These are phyloP conservation scores for Exophiala mesophila DNA, from an alignment of 2,329 filamentous ascomycete species.

Conservation along the genomic window DNA sequence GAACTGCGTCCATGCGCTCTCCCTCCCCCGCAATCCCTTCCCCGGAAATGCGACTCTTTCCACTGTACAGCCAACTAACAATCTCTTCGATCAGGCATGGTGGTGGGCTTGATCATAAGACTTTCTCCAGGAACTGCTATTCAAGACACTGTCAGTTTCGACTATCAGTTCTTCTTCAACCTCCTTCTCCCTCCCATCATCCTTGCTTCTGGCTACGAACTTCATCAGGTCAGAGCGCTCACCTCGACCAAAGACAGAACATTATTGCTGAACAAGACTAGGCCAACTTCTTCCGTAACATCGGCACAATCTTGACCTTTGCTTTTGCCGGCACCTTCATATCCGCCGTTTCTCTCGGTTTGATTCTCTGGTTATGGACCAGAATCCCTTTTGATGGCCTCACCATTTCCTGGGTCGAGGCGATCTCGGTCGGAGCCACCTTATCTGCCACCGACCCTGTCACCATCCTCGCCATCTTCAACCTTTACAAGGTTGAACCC, in stretches of 20 bases:
- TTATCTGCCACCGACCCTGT: conserved; percentile 96
- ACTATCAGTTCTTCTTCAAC: conserved; percentile 99
- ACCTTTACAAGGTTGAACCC: conserved; percentile 97
- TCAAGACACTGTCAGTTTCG: conserved; percentile 86
- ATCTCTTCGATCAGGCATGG: conserved; percentile 67
- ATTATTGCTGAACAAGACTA: conserved; percentile 26
- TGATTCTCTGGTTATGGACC: conserved; percentile 85
- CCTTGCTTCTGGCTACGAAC: conserved; percentile 89
- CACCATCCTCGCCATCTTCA: conserved; percentile 97
- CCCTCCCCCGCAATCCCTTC: not conserved
- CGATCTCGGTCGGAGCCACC: conserved; percentile 92
- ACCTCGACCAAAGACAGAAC: conserved; percentile 1
- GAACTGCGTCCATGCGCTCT: no score
- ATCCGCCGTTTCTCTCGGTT: conserved; percentile 87
- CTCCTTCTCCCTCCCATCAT: conserved; percentile 97
- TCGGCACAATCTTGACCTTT: conserved; percentile 94
- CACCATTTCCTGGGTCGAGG: conserved; percentile 86
- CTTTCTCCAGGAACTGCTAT: conserved; percentile 77
- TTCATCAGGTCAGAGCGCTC: conserved; percentile 65
- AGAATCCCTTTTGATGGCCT: conserved; percentile 79
- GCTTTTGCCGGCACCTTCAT: conserved; percentile 96
- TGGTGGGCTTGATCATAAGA: conserved; percentile 82
- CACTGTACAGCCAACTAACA: no score
- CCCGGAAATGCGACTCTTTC: no score
- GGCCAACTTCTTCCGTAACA: conserved; percentile 98